phyloP scores from a whole-genome alignment of 2,329 filamentous ascomycete species.

The Trichoderma brevicompactum region DNA sequence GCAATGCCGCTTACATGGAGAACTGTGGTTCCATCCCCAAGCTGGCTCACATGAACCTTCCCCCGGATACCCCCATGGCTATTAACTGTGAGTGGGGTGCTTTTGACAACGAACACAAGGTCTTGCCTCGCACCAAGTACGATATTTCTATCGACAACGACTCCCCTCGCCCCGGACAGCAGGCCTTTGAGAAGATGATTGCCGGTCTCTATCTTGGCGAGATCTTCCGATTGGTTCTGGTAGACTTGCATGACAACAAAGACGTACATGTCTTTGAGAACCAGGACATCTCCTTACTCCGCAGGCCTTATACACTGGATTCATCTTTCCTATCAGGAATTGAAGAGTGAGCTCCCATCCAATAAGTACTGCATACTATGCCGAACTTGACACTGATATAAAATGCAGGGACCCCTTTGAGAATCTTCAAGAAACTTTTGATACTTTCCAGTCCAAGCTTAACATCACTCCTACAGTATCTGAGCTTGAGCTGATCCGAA shows the following conservation, averaged over 20 bases:
- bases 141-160: slow-evolving; percentile 88
- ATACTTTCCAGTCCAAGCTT: slow-evolving; percentile 79
- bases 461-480: slow-evolving; percentile 70
- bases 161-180: slow-evolving; percentile 89
- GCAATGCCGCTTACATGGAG: slow-evolving; percentile 99
- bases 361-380: neutral
- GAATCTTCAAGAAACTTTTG: slow-evolving; percentile 87
- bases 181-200: slow-evolving; percentile 98
- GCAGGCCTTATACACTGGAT: slow-evolving; percentile 87
- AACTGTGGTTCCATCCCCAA: slow-evolving; percentile 89
- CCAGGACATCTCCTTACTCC: slow-evolving; percentile 79
- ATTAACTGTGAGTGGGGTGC: slow-evolving; percentile 99
- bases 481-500: slow-evolving; percentile 87
- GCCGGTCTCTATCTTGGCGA: slow-evolving; percentile 93
- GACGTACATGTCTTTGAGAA: slow-evolving; percentile 77
- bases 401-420: slow-evolving; percentile 79
- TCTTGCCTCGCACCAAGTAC: slow-evolving; percentile 83
- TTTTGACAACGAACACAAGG: slow-evolving; percentile 90
- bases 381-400: slow-evolving; percentile 30
- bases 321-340: slow-evolving; percentile 91
- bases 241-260: slow-evolving; percentile 82
- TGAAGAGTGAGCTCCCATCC: slow-evolving; percentile 69
- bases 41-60: slow-evolving; percentile 87
- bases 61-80: slow-evolving; percentile 81
- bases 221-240: slow-evolving; percentile 84